Percentiles rank a stretch among this genome's conserved stretches.
Evolutionary conservation across 2,329 filamentous ascomycete genomes (phyloP).

Genomic region (Arthrobotrys musiformis): DNA sequence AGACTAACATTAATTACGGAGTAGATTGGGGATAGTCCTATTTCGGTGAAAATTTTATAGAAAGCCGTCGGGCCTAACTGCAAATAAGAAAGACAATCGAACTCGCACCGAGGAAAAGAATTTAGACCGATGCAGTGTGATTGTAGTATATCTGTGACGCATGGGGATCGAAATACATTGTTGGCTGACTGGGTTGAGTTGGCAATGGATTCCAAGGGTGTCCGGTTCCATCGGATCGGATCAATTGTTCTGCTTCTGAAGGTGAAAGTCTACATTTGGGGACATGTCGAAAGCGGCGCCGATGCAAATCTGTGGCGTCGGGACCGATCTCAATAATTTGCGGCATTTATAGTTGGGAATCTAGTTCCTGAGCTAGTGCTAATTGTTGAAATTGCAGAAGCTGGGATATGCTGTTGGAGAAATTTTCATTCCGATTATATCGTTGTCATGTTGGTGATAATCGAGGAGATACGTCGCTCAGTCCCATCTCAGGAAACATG

Average conservation of each 20-base stretch:
- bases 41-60: not conserved
- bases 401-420: not conserved
- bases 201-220: not conserved
- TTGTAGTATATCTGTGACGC: conserved; percentile 42
- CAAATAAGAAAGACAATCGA: not conserved
- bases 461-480: not conserved
- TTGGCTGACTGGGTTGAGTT: conserved; percentile 4
- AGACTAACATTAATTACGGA: not conserved
- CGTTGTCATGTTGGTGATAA: conserved; percentile 5
- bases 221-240: conserved; percentile 28
- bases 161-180: conserved; percentile 32
- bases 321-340: conserved; percentile 31
- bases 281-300: not conserved
- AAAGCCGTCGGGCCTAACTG: not conserved
- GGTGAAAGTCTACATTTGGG: not conserved
- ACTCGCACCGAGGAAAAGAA: not conserved
- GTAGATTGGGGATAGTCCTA: not conserved
- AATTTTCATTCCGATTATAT: conserved; percentile 9
- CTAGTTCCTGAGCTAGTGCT: not conserved
- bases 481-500: conserved; percentile 6
- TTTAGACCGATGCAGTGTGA: not conserved
- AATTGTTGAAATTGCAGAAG: conserved; percentile 21
- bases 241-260: conserved; percentile 21
- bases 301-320: conserved; percentile 5
- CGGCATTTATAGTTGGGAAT: conserved; percentile 40